Evolutionary conservation across 139 green algal genomes (phyloP).

Genomic region (Haematococcus lacustris): DNA sequence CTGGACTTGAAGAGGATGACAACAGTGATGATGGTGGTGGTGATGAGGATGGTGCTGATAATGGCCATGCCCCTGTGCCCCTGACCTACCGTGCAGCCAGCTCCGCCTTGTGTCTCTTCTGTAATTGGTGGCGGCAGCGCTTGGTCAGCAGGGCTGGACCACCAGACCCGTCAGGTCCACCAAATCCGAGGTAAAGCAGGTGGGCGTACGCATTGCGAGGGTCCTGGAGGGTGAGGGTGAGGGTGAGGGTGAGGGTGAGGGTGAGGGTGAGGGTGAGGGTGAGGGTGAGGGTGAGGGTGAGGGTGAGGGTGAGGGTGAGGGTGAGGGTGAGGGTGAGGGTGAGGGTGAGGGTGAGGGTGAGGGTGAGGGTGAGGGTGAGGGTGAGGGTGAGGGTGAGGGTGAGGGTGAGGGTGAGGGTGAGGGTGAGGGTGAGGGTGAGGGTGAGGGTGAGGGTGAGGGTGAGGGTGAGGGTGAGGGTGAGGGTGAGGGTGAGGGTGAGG

Average conservation of each 20-base stretch:
- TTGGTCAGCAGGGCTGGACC: constrained; percentile 29
- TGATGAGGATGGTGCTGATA: too few species aligned
- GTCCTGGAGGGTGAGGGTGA: constrained; percentile 15
- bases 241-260: background rate
- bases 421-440: background rate
- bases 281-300: background rate
- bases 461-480: too few species aligned
- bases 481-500: background rate
- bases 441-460: background rate
- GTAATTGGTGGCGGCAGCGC: constrained; percentile 32
- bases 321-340: background rate
- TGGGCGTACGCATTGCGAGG: constrained; percentile 49
- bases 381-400: background rate
- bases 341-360: background rate
- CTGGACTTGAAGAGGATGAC: too few species aligned
- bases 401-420: background rate
- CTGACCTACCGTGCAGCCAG: constrained; percentile 30
- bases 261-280: background rate
- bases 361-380: background rate
- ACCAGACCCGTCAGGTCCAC: constrained; percentile 13
- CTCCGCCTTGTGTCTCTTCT: constrained; percentile 38
- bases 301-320: background rate
- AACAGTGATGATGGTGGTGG: too few species aligned
- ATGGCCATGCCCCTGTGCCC: too few species aligned
- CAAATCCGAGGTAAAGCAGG: constrained; percentile 70